Conservation (phyloP, 768 basidiomycete species). For the Boletus rubescentipes region DNA sequence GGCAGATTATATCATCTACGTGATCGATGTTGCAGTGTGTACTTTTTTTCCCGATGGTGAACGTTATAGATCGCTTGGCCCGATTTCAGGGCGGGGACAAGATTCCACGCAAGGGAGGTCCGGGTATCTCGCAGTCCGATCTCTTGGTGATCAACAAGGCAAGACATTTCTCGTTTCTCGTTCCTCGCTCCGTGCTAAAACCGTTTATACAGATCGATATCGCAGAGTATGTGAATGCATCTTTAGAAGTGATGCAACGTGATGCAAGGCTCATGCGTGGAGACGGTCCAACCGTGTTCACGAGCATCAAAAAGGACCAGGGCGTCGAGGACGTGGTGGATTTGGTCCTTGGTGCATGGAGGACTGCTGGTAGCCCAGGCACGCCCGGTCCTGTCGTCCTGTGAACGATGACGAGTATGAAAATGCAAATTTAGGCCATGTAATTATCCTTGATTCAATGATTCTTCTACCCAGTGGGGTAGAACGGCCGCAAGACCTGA, state of each 20-base stretch:
- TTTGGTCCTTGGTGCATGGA: slow-evolving; percentile 88
- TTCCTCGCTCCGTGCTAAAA: neutral
- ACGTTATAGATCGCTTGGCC: slow-evolving; percentile 1
- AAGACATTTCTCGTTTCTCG: neutral
- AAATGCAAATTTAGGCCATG: slow-evolving; percentile 1
- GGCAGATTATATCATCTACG: slow-evolving; percentile 96
- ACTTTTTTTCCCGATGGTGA: neutral
- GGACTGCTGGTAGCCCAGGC: slow-evolving; percentile 73
- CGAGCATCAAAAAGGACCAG: slow-evolving; percentile 73
- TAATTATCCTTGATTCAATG: neutral
- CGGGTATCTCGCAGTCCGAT: slow-evolving; percentile 96
- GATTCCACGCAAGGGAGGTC: slow-evolving; percentile 96
- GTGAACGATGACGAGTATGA: slow-evolving; percentile 14
- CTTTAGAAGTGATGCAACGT: slow-evolving; percentile 90
- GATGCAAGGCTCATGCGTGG: slow-evolving; percentile 95
- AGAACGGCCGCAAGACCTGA: slow-evolving; percentile 6
- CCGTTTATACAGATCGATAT: slow-evolving; percentile 74
- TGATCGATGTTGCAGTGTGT: slow-evolving; percentile 80
- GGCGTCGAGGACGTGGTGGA: slow-evolving; percentile 82
- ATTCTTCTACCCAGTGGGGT: neutral
- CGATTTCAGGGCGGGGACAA: slow-evolving; percentile 90
- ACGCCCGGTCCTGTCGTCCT: slow-evolving; percentile 38
- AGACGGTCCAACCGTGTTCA: slow-evolving; percentile 89
- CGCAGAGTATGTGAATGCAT: slow-evolving; percentile 89
- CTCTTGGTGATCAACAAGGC: slow-evolving; percentile 95